Conservation (phyloP, 2,329 filamentous ascomycete species). For the Alternaria solani region DNA sequence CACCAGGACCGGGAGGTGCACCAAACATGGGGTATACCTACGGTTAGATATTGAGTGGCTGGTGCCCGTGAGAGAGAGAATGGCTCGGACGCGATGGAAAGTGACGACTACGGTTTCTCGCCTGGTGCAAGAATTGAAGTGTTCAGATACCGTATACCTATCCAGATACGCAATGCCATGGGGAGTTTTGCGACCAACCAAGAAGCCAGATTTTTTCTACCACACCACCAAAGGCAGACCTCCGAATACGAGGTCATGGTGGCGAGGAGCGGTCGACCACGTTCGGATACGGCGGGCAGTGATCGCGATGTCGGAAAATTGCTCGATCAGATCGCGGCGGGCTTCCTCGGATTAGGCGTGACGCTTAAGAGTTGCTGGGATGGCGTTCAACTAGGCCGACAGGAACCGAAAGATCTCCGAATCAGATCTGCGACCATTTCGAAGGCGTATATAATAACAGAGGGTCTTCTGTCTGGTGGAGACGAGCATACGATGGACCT, state of each 20-base stretch:
- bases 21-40: slow-evolving; percentile 39
- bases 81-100: background rate
- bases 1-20: slow-evolving; percentile 16
- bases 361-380: background rate
- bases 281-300: background rate
- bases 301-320: background rate
- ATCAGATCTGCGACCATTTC: background rate
- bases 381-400: background rate
- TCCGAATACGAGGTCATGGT: background rate
- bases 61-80: background rate
- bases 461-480: background rate
- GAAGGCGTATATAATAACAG: background rate
- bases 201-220: background rate
- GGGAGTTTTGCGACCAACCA: background rate
- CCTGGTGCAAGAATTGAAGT: slow-evolving; percentile 1
- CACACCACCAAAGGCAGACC: background rate
- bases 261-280: background rate
- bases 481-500: background rate
- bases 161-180: background rate
- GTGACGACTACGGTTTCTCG: background rate
- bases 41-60: slow-evolving; percentile 20
- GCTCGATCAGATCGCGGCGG: background rate
- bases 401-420: slow-evolving; percentile 1
- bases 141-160: slow-evolving; percentile 6
- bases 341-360: background rate